Conservation (phyloP, 148 eudicot species). For the Vaccinium vitisidaea region DNA sequence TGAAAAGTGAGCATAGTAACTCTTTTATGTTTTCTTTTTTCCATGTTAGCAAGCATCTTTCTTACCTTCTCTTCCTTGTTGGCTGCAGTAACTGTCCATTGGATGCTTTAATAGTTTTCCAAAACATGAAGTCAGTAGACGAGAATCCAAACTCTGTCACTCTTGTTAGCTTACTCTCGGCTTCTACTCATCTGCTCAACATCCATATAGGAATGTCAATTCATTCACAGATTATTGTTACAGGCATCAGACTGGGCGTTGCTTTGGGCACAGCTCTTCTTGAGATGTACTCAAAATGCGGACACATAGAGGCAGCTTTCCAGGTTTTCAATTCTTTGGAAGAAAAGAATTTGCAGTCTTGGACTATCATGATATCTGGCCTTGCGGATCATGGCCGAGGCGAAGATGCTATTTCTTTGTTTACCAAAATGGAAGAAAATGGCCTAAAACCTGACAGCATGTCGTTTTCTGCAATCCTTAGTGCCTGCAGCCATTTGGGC, state of each 20-base stretch:
- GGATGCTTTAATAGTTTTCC: conserved; percentile 33
- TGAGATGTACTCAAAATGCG: conserved; percentile 45
- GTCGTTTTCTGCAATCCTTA: conserved; percentile 32
- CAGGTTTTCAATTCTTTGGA: conserved; percentile 30
- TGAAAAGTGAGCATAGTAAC: neutral
- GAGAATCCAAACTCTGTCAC: conserved; percentile 47
- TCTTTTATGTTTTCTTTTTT: neutral
- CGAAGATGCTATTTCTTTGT: conserved; percentile 35
- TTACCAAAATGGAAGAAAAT: conserved; percentile 29
- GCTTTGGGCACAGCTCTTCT: conserved; percentile 40
- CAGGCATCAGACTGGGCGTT: conserved; percentile 21
- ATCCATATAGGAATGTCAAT: conserved; percentile 33
- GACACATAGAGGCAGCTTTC: conserved; percentile 29
- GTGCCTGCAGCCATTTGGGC: conserved; percentile 46
- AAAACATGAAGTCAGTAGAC: conserved; percentile 31
- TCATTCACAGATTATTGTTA: conserved; percentile 29
- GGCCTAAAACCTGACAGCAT: conserved; percentile 37
- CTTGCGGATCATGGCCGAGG: conserved; percentile 39
- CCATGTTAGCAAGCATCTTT: neutral
- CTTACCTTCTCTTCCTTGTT: neutral
- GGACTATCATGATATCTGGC: conserved; percentile 44
- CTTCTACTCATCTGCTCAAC: conserved; percentile 35
- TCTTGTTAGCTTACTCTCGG: conserved; percentile 48
- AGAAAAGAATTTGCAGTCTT: conserved; percentile 38
- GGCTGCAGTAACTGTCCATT: conserved; percentile 29